A percentile compares a stretch with the other conserved stretches of the same genome.
Conservation (phyloP, 768 basidiomycete species). For the Gymnopilus dilepis region DNA sequence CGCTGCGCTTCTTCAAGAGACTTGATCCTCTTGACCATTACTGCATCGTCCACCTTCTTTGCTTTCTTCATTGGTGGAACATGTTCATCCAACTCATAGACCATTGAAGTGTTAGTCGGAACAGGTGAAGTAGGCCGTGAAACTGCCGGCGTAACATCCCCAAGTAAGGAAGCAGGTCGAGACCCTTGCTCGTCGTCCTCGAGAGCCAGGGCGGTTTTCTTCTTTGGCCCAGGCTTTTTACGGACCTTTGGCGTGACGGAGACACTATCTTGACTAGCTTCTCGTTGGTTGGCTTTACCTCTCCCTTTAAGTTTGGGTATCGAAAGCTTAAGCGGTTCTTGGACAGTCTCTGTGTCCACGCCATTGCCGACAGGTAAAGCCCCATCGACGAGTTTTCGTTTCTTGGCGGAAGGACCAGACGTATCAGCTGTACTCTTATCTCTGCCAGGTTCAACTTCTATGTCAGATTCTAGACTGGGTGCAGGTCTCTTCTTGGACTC, state of each 20-base stretch:
- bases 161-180: constrained; percentile 60
- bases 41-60: constrained; percentile 74
- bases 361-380: constrained; percentile 48
- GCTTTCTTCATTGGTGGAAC: constrained; percentile 77
- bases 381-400: constrained; percentile 59
- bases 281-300: constrained; percentile 52
- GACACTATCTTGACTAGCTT: constrained; percentile 63
- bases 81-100: constrained; percentile 74
- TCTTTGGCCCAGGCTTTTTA: constrained; percentile 61
- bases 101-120: constrained; percentile 57
- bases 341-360: constrained; percentile 47
- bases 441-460: constrained; percentile 61
- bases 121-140: constrained; percentile 77
- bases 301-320: constrained; percentile 60
- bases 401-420: constrained; percentile 59
- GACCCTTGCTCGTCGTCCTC: constrained; percentile 58
- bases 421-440: constrained; percentile 39
- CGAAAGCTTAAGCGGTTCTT: constrained; percentile 42
- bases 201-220: constrained; percentile 57
- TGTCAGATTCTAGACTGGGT: constrained; percentile 56
- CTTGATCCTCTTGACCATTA: constrained; percentile 77
- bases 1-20: constrained; percentile 82
- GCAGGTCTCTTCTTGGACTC: constrained; percentile 56
- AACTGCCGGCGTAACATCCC: constrained; percentile 72
- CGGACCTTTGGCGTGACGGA: constrained; percentile 57